Percentiles rank a stretch among this genome's conserved stretches.
Conservation (phyloP, 345 rosid genomes). For the Passiflora organensis region DNA sequence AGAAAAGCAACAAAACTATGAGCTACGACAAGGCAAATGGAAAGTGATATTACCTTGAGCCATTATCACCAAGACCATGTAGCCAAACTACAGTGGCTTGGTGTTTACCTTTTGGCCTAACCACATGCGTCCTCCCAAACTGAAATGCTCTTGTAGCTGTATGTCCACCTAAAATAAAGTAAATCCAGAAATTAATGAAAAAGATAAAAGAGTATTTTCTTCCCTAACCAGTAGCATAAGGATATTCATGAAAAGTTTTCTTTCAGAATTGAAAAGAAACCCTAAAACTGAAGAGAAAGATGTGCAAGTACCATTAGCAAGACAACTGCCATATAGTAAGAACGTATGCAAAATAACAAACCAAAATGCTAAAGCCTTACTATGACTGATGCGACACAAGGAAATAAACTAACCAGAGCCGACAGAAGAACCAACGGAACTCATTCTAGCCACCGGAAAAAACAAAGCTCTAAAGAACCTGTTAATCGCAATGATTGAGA, state of each 20-base stretch:
- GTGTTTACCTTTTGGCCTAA: conserved; percentile 93
- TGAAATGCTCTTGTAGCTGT: conserved; percentile 18
- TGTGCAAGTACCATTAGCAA: not conserved
- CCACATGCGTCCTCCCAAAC: conserved; percentile 91
- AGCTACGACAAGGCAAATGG: conserved; percentile 1
- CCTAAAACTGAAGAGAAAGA: not conserved
- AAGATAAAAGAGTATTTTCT: not conserved
- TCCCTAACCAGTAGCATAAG: no score
- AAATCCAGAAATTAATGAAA: not conserved
- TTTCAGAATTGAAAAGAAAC: not conserved
- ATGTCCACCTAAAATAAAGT: conserved; percentile 16
- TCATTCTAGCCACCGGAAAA: conserved; percentile 48
- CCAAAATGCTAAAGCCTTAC: no score
- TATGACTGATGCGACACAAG: no score
- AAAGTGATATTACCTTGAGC: conserved; percentile 57
- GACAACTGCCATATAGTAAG: no score
- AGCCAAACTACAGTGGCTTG: conserved; percentile 96
- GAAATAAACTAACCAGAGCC: conserved; percentile 50
- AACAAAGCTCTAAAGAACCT: conserved; percentile 9
- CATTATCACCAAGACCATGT: conserved; percentile 95
- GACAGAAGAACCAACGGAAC: conserved; percentile 58
- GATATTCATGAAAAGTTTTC: not conserved
- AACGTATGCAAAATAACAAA: no score
- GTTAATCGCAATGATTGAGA: conserved; percentile 1
- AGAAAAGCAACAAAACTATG: not conserved